Percentiles rank a stretch among this genome's conserved stretches.
These are phyloP conservation scores for Thermothelomyces thermophilus DNA, from an alignment of 2,329 filamentous ascomycete genomes.

Conservation along the genomic window DNA sequence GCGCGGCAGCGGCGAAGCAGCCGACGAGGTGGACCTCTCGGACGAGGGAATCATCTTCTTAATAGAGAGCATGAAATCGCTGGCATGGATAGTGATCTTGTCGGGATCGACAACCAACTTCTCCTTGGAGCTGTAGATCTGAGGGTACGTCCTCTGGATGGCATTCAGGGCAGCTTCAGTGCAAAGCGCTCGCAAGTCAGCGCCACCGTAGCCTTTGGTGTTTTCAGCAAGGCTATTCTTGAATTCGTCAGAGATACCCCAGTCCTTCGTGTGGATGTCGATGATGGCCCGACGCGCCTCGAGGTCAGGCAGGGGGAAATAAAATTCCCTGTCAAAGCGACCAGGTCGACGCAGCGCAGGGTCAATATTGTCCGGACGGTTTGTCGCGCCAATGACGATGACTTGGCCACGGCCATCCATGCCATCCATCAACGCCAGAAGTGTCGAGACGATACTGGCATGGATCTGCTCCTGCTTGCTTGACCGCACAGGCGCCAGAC, in stretches of 20 bases:
- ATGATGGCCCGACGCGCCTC: constrained; percentile 79
- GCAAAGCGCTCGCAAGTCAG: constrained; percentile 86
- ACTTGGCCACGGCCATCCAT: constrained; percentile 98
- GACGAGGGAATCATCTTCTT: constrained; percentile 96
- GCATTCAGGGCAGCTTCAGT: constrained; percentile 95
- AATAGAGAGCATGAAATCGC: constrained; percentile 94
- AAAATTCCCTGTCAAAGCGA: constrained; percentile 95
- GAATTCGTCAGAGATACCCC: constrained; percentile 75
- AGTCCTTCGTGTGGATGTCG: constrained; percentile 91
- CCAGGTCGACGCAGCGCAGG: constrained; percentile 90
- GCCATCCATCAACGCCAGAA: constrained; percentile 92
- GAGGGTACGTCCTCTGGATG: constrained; percentile 90
- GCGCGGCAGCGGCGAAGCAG: constrained; percentile 72
- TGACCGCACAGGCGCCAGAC: constrained; percentile 87
- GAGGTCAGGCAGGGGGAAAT: constrained; percentile 84
- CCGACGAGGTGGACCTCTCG: constrained; percentile 79
- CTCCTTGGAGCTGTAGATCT: constrained; percentile 86
- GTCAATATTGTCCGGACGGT: constrained; percentile 92
- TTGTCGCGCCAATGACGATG: constrained; percentile 98
- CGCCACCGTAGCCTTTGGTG: constrained; percentile 95
- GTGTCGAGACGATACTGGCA: constrained; percentile 89
- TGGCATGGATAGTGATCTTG: constrained; percentile 79
- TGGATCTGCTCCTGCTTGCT: constrained; percentile 99
- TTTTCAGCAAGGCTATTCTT: constrained; percentile 77
- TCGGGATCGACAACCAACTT: constrained; percentile 83